These are phyloP conservation scores for Pelargonium nanum DNA, from an alignment of 345 rosid genomes.

Conservation along the genomic window DNA sequence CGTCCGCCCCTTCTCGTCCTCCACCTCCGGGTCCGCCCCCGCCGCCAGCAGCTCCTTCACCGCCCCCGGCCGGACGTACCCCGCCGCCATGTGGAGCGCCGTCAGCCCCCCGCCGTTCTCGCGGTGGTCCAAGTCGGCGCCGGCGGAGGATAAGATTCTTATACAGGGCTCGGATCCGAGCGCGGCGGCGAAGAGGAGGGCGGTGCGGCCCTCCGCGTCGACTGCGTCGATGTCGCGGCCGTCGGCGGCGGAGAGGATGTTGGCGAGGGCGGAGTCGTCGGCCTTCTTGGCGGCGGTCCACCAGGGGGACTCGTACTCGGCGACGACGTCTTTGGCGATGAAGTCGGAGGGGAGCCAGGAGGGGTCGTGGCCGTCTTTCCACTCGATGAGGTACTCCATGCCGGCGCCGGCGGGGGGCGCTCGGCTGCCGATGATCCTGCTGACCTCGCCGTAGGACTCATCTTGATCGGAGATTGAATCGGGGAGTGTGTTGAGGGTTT, in stretches of 20 bases:
- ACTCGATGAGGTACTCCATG: constrained; percentile 79
- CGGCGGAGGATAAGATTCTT: constrained; percentile 58
- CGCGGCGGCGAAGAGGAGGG: constrained; percentile 68
- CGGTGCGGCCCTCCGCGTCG: constrained; percentile 72
- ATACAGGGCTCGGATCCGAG: constrained; percentile 77
- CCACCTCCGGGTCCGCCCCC: constrained; percentile 64
- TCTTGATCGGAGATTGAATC: constrained; percentile 19
- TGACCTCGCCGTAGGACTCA: constrained; percentile 70
- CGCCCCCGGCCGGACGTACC: constrained; percentile 62
- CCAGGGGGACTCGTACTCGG: constrained; percentile 88
- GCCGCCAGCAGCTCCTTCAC: constrained; percentile 48
- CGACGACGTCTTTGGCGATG: constrained; percentile 75
- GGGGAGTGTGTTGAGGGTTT: constrained; percentile 10
- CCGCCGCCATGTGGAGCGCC: constrained; percentile 90
- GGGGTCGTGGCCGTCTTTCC: constrained; percentile 83
- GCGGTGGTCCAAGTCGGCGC: constrained; percentile 47
- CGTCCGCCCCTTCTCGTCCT: constrained; percentile 58
- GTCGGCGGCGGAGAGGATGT: constrained; percentile 34
- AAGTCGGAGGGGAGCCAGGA: constrained; percentile 68
- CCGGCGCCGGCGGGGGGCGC: constrained; percentile 28
- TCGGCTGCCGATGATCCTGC: constrained; percentile 69
- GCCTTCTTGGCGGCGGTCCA: constrained; percentile 91
- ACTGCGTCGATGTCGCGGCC: constrained; percentile 69
- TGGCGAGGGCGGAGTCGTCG: constrained; percentile 44
- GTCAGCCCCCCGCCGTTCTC: constrained; percentile 69